phyloP scores from a whole-genome alignment of 225 moss, liverwort and hornwort species.

The Pseudoscleropodium purum region DNA sequence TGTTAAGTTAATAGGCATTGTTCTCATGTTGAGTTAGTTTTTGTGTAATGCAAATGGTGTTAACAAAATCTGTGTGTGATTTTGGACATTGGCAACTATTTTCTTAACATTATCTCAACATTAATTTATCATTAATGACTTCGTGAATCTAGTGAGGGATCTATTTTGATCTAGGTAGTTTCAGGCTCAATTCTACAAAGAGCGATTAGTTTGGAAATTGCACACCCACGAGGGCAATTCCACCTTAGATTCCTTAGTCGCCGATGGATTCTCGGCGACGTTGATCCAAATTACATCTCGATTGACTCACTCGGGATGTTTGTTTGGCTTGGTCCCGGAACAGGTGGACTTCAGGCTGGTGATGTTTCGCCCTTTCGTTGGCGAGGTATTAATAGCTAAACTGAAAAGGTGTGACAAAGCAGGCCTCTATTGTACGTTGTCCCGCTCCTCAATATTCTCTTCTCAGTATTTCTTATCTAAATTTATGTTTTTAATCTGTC shows the following conservation, averaged over 20 bases:
- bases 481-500: not conserved
- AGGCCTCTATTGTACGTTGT: slow-evolving; percentile 76
- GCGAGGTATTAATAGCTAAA: slow-evolving; percentile 85
- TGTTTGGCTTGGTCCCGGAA: not conserved
- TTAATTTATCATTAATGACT: not conserved
- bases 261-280: not conserved
- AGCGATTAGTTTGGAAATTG: not conserved
- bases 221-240: not conserved
- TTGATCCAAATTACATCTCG: not conserved
- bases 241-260: not conserved
- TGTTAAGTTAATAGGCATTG: not conserved
- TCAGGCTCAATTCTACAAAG: not conserved
- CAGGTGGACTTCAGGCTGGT: slow-evolving; percentile 89
- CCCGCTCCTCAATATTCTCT: not conserved
- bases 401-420: slow-evolving; percentile 85
- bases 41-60: not conserved
- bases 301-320: not conserved
- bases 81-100: not conserved
- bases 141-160: not conserved
- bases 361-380: slow-evolving; percentile 95
- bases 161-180: not conserved
- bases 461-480: not conserved
- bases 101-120: not conserved
- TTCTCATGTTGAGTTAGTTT: not conserved
- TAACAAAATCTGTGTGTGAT: not conserved